These are phyloP conservation scores for Cladosporium sp. DNA, from an alignment of 2,329 filamentous ascomycete genomes.

Conservation along the genomic window DNA sequence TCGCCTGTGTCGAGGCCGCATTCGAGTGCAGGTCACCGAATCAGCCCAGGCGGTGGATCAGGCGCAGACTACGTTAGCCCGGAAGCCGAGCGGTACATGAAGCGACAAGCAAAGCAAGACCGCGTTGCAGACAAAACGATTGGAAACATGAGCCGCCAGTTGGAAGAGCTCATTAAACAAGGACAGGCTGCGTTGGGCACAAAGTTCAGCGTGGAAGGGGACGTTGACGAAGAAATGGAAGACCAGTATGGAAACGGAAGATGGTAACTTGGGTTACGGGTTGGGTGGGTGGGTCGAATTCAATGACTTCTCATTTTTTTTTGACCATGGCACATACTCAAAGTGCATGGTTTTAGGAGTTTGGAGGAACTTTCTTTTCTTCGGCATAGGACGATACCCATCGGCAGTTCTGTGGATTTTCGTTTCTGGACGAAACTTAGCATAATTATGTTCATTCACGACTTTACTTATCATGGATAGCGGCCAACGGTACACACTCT, in stretches of 20 bases:
- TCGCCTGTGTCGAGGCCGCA: slow-evolving; percentile 25
- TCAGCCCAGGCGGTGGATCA: slow-evolving; percentile 11
- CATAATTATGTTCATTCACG: too few species aligned
- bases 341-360: neutral
- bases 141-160: slow-evolving; percentile 67
- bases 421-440: neutral
- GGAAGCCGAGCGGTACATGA: slow-evolving; percentile 69
- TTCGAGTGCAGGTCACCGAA: slow-evolving; percentile 14
- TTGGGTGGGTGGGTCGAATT: neutral
- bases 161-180: slow-evolving; percentile 82
- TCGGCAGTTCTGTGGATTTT: neutral
- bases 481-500: too few species aligned
- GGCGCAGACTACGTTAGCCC: slow-evolving; percentile 34
- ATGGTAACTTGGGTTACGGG: neutral
- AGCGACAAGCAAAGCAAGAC: slow-evolving; percentile 66
- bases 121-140: slow-evolving; percentile 73
- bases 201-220: slow-evolving; percentile 35
- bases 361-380: neutral
- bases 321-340: neutral
- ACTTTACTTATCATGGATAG: too few species aligned
- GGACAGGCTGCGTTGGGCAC: slow-evolving; percentile 74
- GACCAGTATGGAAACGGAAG: slow-evolving; percentile 20
- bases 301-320: neutral
- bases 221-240: slow-evolving; percentile 19
- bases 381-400: slow-evolving; percentile 10